Conservation (phyloP, 2,329 filamentous ascomycete species). For the Aspergillus amoenus region DNA sequence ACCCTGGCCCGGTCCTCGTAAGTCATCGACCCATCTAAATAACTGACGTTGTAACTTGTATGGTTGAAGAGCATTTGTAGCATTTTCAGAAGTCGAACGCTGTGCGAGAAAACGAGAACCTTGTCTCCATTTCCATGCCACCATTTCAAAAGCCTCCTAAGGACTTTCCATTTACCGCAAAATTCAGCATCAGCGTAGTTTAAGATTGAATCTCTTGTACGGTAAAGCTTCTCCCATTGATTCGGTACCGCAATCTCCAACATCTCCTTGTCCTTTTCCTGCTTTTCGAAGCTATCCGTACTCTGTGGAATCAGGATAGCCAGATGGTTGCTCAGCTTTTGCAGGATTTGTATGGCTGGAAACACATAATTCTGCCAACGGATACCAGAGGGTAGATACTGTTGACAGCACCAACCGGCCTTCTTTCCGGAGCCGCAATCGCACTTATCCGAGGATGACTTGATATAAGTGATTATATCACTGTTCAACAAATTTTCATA, state of each 20-base stretch:
- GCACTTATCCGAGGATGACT: constrained; percentile 66
- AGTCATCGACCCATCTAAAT: constrained; percentile 79
- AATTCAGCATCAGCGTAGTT: constrained; percentile 84
- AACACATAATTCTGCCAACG: constrained; percentile 80
- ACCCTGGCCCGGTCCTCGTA: constrained; percentile 79
- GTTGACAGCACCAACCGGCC: constrained; percentile 78
- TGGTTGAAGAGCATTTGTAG: constrained; percentile 81
- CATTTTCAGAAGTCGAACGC: constrained; percentile 79
- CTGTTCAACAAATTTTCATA: constrained; percentile 81
- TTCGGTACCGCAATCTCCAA: constrained; percentile 74
- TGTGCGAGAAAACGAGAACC: constrained; percentile 92
- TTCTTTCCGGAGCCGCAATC: constrained; percentile 67
- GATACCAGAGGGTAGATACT: constrained; percentile 58
- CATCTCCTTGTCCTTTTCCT: constrained; percentile 71
- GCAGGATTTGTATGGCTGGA: constrained; percentile 75
- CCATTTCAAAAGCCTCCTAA: constrained; percentile 81
- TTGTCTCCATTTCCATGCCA: constrained; percentile 92
- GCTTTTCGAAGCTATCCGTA: constrained; percentile 67
- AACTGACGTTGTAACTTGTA: constrained; percentile 87
- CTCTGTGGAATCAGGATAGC: constrained; percentile 74
- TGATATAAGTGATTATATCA: constrained; percentile 68
- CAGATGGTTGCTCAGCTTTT: constrained; percentile 91
- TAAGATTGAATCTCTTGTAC: constrained; percentile 72
- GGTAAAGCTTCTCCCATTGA: constrained; percentile 71
- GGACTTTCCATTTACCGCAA: constrained; percentile 94